Evolutionary conservation across 179 eudicot species (phyloP).

Genomic region (Amaranthus tricolor): DNA sequence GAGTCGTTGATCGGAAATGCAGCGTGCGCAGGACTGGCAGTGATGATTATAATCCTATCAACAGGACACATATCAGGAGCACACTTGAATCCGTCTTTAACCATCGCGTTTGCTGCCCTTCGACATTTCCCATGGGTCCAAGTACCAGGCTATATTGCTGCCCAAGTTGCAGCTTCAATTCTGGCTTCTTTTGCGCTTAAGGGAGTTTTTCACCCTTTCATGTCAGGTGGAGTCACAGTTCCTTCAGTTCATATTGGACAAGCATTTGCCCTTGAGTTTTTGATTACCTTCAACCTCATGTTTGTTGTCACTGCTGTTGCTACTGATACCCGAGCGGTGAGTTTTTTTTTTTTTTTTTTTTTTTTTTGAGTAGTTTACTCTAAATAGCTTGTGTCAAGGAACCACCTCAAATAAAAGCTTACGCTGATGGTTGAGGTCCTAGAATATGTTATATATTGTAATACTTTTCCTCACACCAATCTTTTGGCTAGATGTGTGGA

Average conservation of each 20-base stretch:
- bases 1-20: constrained; percentile 83
- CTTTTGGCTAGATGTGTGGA: no score
- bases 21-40: constrained; percentile 78
- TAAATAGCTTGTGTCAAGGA: no score
- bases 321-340: constrained; percentile 89
- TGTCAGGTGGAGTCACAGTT: constrained; percentile 90
- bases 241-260: constrained; percentile 62
- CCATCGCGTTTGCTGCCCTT: constrained; percentile 86
- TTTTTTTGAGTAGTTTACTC: no score
- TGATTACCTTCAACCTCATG: constrained; percentile 94
- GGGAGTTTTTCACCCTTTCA: constrained; percentile 68
- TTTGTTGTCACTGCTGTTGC: constrained; percentile 97
- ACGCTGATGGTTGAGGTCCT: no score
- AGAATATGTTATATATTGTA: background rate
- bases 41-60: constrained; percentile 81
- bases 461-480: background rate
- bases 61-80: constrained; percentile 97
- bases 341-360: constrained; percentile 13
- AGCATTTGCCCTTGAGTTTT: constrained; percentile 82
- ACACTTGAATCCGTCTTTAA: constrained; percentile 78
- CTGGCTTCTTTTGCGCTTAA: constrained; percentile 75
- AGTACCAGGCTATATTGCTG: constrained; percentile 59
- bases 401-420: no score
- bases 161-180: constrained; percentile 47
- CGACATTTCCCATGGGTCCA: constrained; percentile 90